A percentile compares a stretch with the other conserved stretches of the same genome.
Evolutionary conservation across 2,329 filamentous ascomycete species (phyloP).

Genomic region (Aspergillus costaricaensis): DNA sequence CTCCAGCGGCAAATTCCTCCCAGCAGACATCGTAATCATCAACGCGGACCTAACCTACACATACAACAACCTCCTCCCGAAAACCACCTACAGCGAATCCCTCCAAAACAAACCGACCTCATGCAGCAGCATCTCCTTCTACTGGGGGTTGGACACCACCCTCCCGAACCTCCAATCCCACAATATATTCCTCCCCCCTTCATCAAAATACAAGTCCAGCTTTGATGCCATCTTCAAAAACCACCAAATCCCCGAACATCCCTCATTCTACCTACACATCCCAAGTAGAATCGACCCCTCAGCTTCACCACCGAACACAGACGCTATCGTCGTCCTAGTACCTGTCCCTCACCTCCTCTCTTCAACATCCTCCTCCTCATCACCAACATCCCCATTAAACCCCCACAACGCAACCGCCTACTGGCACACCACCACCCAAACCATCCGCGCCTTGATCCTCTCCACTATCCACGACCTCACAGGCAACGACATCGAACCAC

Average conservation of each 20-base stretch:
- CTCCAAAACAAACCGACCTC: conserved; percentile 50
- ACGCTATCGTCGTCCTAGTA: conserved; percentile 69
- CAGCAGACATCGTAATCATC: conserved; percentile 67
- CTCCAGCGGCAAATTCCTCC: conserved; percentile 48
- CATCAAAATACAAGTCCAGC: conserved; percentile 69
- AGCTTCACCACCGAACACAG: conserved; percentile 66
- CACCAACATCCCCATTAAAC: background rate
- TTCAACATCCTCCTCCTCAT: background rate
- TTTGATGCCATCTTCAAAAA: conserved; percentile 75
- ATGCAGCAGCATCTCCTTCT: conserved; percentile 75
- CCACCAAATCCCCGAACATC: conserved; percentile 66
- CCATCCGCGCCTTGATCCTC: background rate
- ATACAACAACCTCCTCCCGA: conserved; percentile 68
- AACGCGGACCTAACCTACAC: conserved; percentile 76
- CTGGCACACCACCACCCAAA: background rate
- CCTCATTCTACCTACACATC: conserved; percentile 77
- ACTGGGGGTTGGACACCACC: conserved; percentile 53
- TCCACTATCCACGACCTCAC: conserved; percentile 57
- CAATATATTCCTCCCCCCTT: conserved; percentile 69
- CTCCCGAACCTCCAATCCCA: conserved; percentile 67
- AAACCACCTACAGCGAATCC: background rate
- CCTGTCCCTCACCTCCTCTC: conserved; percentile 64
- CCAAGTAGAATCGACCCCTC: conserved; percentile 68
- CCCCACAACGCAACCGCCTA: background rate
- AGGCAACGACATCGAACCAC: conserved; percentile 51